Percentiles rank a stretch among this genome's conserved stretches.
Conservation (phyloP, 2,329 filamentous ascomycete genomes). For the Aspergillus sclerotialis region DNA sequence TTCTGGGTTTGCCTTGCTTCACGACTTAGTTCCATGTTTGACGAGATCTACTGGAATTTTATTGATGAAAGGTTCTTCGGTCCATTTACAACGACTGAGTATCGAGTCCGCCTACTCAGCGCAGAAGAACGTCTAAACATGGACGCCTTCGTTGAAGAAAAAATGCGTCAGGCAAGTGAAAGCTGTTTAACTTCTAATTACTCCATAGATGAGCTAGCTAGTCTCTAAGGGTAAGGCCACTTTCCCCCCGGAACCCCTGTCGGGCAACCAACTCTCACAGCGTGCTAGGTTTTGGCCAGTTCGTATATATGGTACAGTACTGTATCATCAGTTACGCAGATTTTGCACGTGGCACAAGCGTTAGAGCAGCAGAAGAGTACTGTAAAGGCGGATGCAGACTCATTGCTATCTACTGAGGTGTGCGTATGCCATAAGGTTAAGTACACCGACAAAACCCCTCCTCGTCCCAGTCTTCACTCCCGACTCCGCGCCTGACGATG, state of each 20-base stretch:
- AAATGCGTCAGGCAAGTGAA: slow-evolving; percentile 18
- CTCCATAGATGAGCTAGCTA: slow-evolving; percentile 15
- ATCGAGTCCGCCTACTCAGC: slow-evolving; percentile 14
- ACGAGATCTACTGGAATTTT: slow-evolving; percentile 24
- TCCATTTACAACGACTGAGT: slow-evolving; percentile 16
- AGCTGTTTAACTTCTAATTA: slow-evolving; percentile 11
- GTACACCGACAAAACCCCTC: slow-evolving; percentile 15
- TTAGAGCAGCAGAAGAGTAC: no score
- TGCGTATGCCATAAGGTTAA: no score
- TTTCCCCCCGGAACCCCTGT: no score
- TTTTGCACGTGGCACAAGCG: no score
- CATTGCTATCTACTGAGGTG: no score
- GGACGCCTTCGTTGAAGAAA: slow-evolving; percentile 15
- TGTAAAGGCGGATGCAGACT: no score
- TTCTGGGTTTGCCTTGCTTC: slow-evolving; percentile 23
- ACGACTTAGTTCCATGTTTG: slow-evolving; percentile 19
- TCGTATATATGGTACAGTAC: no score
- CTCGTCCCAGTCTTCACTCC: slow-evolving; percentile 21
- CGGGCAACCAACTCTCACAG: no score
- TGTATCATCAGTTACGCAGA: no score
- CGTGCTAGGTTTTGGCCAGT: no score
- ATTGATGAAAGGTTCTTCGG: slow-evolving; percentile 20
- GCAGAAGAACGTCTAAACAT: slow-evolving; percentile 16
- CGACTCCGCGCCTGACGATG: slow-evolving; percentile 14
- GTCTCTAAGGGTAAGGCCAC: slow-evolving; percentile 4